phyloP scores from a whole-genome alignment of 495 filamentous ascomycete genomes.

The Trichoderma gamsii region DNA sequence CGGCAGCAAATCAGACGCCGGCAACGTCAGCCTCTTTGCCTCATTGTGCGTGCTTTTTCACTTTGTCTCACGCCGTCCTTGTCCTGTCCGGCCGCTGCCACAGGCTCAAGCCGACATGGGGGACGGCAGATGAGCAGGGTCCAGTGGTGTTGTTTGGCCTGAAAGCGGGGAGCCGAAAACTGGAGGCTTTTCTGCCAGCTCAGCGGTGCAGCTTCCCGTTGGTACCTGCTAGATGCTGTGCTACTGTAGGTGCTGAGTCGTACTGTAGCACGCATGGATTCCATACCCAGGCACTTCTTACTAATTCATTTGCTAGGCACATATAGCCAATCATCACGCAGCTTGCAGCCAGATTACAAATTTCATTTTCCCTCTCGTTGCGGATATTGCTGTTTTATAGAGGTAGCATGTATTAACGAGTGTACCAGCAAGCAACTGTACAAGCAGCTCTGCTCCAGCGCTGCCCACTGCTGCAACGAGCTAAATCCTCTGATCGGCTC shows the following conservation, averaged over 20 bases:
- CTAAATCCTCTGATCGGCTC: constrained; percentile 2
- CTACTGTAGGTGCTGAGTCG: neutral
- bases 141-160: neutral
- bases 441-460: neutral
- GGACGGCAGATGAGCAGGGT: neutral
- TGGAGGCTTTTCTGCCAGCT: constrained; percentile 4
- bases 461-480: neutral
- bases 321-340: neutral
- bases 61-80: neutral
- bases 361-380: no score
- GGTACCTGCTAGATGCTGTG: neutral
- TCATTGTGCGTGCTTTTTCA: neutral
- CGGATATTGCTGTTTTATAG: neutral
- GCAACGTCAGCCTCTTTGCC: neutral
- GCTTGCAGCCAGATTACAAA: neutral
- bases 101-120: neutral
- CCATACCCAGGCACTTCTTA: no score
- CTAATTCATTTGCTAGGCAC: neutral
- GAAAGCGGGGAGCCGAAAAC: neutral
- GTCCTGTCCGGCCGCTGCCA: neutral
- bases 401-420: no score
- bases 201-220: constrained; percentile 1
- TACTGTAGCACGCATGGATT: neutral
- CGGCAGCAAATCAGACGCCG: neutral
- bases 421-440: no score